A percentile compares a stretch with the other conserved stretches of the same genome.
phyloP scores from a whole-genome alignment of 257 asterid genomes.

The Pogostemon cablin region DNA sequence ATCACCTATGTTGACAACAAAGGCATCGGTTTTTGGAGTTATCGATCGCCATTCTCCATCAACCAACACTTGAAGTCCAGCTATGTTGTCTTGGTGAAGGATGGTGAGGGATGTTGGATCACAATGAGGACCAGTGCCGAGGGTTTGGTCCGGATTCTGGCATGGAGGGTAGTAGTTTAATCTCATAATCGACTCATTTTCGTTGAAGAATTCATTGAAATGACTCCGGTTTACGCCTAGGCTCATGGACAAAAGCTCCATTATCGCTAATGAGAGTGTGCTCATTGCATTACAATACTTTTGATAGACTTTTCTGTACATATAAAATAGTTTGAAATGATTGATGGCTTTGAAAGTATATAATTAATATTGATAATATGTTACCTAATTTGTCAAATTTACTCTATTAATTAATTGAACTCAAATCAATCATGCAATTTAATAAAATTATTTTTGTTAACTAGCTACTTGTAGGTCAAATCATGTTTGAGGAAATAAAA shows the following conservation, averaged over 20 bases:
- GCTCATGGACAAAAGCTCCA: constrained; percentile 76
- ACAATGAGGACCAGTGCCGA: constrained; percentile 85
- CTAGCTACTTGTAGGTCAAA: neutral
- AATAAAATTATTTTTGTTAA: neutral
- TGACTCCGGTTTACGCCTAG: constrained; percentile 44
- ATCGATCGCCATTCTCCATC: constrained; percentile 69
- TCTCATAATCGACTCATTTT: constrained; percentile 74
- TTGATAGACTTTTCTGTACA: constrained; percentile 56
- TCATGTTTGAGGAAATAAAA: neutral
- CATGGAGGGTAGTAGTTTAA: constrained; percentile 76
- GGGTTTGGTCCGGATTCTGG: constrained; percentile 64
- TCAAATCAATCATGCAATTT: neutral
- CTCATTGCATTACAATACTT: constrained; percentile 68
- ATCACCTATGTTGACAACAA: constrained; percentile 84
- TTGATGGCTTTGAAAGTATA: neutral
- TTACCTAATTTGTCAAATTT: neutral
- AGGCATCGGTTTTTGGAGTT: constrained; percentile 49
- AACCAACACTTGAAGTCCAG: constrained; percentile 76
- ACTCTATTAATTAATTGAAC: neutral
- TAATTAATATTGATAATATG: neutral
- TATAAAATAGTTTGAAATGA: neutral
- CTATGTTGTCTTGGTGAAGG: constrained; percentile 70
- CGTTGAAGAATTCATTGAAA: constrained; percentile 57
- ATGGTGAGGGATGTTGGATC: constrained; percentile 86
- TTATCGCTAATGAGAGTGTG: constrained; percentile 54